These are phyloP conservation scores for Polygonum maritimum DNA, from an alignment of 148 eudicot species.

Conservation along the genomic window DNA sequence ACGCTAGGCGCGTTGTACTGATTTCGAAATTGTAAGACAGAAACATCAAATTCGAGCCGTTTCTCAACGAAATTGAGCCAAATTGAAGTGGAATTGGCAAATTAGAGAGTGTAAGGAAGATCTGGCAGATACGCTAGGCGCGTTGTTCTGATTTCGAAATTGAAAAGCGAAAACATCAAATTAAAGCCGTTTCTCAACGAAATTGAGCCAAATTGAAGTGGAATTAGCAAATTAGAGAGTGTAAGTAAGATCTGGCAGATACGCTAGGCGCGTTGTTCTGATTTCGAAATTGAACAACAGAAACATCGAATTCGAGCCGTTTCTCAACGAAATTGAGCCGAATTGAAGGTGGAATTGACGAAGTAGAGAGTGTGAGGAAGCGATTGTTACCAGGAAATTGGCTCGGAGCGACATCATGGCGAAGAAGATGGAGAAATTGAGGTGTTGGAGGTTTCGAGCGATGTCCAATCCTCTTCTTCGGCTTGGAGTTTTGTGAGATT, in stretches of 20 bases:
- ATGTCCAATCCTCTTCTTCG: neutral
- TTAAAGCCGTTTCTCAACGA: neutral
- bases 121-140: constrained; percentile 39
- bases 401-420: constrained; percentile 4
- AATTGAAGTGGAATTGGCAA: neutral
- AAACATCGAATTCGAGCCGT: neutral
- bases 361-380: neutral
- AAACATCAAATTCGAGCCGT: neutral
- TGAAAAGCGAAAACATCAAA: neutral
- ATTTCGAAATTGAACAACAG: neutral
- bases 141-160: constrained; percentile 38
- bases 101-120: too few relatives aligned
- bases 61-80: neutral
- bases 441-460: neutral
- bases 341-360: neutral
- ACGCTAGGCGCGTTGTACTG: constrained; percentile 51
- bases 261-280: constrained; percentile 51
- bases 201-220: neutral
- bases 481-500: neutral
- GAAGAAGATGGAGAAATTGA: neutral
- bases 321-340: neutral
- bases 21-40: neutral
- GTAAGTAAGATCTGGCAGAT: constrained; percentile 45
- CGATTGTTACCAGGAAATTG: neutral
- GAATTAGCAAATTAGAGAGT: neutral